Evolutionary conservation across 257 asterid genomes (phyloP), one percentile per base, ranked within the genome.

Genomic region (Nicotiana noctiflora): DNA sequence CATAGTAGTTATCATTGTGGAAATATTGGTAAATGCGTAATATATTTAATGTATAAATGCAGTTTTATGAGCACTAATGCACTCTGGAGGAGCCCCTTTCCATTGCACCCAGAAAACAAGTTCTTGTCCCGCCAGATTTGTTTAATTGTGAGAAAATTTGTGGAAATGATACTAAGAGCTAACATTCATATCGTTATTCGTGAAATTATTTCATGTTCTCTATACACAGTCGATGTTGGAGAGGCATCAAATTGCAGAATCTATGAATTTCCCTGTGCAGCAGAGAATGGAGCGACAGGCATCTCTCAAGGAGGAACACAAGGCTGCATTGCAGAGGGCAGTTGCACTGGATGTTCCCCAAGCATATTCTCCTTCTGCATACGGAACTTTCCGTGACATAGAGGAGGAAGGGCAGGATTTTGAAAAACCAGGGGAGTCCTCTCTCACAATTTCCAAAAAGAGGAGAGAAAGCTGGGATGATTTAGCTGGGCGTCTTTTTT

Each of bases 231-330:
- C 75, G 10, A 75, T 96, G 97, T 37, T 85, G 83, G 95, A 93
- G 83, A 89, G 77, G 44, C 97, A 96, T 84, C 88, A 81, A 21
- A 57, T 82, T 3, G 51, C 23, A 49, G 44, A 49, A 23, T 74
- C 79, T 74, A 91, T 91, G 97, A 87, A 81, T 60, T 88, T 94
- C 59, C 98, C 98, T 2, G 82, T 84, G 21, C 86, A 90, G 27
- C 99, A 96, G 83, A 89, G 84, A 86, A 93, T 96, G 98, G 91
- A 91, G 81, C 87, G 99, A 51, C 91, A 89, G 82, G 90, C 81
- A 1, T 89, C 97, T 7, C 65, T 96, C 0, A 81, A 51, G 83
- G 91, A 91, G 74, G 98, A 96, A 89, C 85, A 92, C 81, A 85
- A 81, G 80, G 98, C 97, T 19, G 98, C 98, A 19, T 82, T 96